Base-by-base conservation (phyloP, 306 rosid genomes). In the Hylodesmum podocarpum region DNA sequence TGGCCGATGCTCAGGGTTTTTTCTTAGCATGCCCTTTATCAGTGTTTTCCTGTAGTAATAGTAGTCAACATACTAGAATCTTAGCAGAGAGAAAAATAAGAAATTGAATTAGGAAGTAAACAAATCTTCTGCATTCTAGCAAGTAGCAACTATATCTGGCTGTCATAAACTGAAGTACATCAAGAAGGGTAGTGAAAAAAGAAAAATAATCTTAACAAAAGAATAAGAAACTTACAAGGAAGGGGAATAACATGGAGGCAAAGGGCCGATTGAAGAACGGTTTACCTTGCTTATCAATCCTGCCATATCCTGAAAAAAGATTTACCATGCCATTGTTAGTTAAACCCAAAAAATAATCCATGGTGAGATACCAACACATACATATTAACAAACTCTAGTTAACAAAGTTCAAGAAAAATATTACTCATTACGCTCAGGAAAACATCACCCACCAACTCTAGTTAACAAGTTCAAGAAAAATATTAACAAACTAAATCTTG, bases 231-330 rank as follows among this genome's bases (percentile, higher is more conserved):
- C 98, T 88, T 86, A 96, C 99, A 96, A 84, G 73, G 93, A 89
- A 15, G 99, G 96, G 33, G 99, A 89, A 82, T 96, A 96, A 83
- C 96, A 91, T 36, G 99, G 74, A 72, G 99, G 99, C 85, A 96
- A 78, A 66, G 98, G 97, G 43, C 97, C 98, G 41, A 94, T 90
- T 37, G 97, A 92, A 75, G 98, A 94, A 76, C 98, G 98, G 51
- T 94, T 94, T 41, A 94, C 87, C 93, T 94, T 96, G 94, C 97
- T 96, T 82, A 96, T 93, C 80, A 96, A 84, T 66, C 99, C 99
- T 6, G 98, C 99, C 99, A 96, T 96, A 81, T 96, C 99, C 99
- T 96, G 93, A 88, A 86, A 83, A 53, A 66, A 29, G 66, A 55
- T 76, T 77, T 70, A 50, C 29, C 28, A 62, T 33, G 62, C 27